phyloP scores from a whole-genome alignment of 805 yeast species.

The Metschnikowia bowlesiae region DNA sequence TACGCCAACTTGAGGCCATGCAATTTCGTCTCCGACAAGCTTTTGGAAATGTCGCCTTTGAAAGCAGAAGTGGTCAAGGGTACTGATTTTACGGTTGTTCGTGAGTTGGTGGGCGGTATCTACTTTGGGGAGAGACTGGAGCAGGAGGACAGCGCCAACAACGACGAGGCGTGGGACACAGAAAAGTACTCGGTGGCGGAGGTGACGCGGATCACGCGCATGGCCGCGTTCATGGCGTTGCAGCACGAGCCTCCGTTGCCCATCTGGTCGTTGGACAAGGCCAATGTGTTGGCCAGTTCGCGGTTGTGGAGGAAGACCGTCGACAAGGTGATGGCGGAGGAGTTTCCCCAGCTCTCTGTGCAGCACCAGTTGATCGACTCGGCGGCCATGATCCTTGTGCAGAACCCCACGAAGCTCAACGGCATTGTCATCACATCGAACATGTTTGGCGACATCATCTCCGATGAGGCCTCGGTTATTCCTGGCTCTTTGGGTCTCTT shows the following conservation, averaged over 20 bases:
- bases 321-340: conserved; percentile 74
- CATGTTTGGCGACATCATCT: conserved; percentile 97
- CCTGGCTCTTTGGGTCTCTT: conserved; percentile 96
- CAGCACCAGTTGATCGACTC: conserved; percentile 97
- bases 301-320: conserved; percentile 96
- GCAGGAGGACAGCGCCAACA: conserved; percentile 64
- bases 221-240: conserved; percentile 96
- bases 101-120: conserved; percentile 97
- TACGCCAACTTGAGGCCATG: conserved; percentile 98
- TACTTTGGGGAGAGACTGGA: conserved; percentile 95
- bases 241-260: conserved; percentile 94
- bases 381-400: conserved; percentile 96
- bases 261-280: conserved; percentile 94
- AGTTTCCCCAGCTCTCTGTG: conserved; percentile 82
- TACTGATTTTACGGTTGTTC: conserved; percentile 86
- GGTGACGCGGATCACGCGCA: conserved; percentile 91
- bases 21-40: conserved; percentile 80
- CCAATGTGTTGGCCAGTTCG: conserved; percentile 93
- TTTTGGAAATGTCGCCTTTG: conserved; percentile 83
- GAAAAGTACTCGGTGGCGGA: conserved; percentile 89
- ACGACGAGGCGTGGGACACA: conserved; percentile 85
- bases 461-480: conserved; percentile 96
- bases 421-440: conserved; percentile 91
- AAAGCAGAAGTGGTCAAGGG: conserved; percentile 82
- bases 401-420: conserved; percentile 84